Conservation (phyloP, 768 basidiomycete species). For the Lyophyllum atratum region DNA sequence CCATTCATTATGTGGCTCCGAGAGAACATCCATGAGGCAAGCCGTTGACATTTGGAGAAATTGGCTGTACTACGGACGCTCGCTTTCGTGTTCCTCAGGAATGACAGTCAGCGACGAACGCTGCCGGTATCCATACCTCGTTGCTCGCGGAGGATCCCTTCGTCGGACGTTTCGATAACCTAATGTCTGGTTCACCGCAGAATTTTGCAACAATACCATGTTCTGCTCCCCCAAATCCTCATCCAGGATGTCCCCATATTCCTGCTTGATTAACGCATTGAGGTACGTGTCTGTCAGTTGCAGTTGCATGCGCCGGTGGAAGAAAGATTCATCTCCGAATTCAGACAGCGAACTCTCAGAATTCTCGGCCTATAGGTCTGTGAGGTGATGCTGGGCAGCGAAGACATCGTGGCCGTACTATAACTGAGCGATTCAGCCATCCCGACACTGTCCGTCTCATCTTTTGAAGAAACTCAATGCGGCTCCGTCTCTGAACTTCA, state of each 20-base stretch:
- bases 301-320: conserved; percentile 1
- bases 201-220: neutral
- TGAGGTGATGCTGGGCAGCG: too few relatives aligned
- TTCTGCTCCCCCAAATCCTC: neutral
- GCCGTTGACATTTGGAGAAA: too few relatives aligned
- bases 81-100: conserved; percentile 4
- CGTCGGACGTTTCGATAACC: neutral
- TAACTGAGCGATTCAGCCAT: neutral
- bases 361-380: neutral
- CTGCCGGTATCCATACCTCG: conserved; percentile 1
- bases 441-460: conserved; percentile 4
- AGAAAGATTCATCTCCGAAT: neutral
- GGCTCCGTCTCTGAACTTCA: neutral
- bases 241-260: neutral
- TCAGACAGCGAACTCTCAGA: neutral
- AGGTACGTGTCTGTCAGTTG: conserved; percentile 3
- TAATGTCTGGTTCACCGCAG: neutral
- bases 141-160: neutral
- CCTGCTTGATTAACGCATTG: neutral
- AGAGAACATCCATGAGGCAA: too few relatives aligned
- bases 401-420: neutral
- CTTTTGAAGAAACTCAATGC: conserved; percentile 4
- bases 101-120: neutral
- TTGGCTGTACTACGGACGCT: neutral
- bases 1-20: too few relatives aligned